Conservation (phyloP, 306 rosid species). For the Fagus sylvatica region DNA sequence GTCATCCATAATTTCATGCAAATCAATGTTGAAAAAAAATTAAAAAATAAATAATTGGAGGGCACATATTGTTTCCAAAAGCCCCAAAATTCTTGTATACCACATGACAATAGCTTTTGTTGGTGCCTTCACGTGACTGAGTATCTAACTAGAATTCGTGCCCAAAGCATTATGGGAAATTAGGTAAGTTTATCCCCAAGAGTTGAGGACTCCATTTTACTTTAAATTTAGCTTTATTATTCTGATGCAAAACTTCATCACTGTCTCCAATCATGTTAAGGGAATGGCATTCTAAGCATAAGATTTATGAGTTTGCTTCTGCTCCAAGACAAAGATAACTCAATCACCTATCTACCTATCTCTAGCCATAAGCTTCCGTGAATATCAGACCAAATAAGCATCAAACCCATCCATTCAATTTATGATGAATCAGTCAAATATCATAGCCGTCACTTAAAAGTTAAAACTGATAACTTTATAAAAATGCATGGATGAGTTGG, state of each 20-base stretch:
- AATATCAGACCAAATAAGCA: neutral
- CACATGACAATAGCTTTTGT: too few species aligned
- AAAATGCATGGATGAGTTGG: constrained; percentile 2
- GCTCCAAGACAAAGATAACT: neutral
- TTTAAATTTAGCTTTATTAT: too few species aligned
- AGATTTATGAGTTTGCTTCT: neutral
- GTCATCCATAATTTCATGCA: too few species aligned
- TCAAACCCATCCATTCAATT: constrained; percentile 1
- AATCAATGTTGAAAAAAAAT: too few species aligned
- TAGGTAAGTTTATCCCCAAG: neutral
- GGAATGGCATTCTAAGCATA: neutral
- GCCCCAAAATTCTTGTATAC: neutral
- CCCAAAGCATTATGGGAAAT: neutral
- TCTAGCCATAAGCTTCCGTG: neutral
- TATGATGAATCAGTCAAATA: constrained; percentile 25
- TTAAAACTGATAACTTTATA: neutral
- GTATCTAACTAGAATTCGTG: neutral
- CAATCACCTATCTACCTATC: neutral
- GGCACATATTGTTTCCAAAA: neutral
- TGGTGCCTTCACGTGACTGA: too few species aligned
- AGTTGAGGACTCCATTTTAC: neutral
- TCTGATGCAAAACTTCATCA: neutral
- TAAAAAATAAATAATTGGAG: neutral
- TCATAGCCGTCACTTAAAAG: neutral
- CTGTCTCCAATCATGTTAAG: neutral